A percentile compares a stretch with the other conserved stretches of the same genome.
phyloP scores from a whole-genome alignment of 208 protist genomes.

The Leishmania lainsoni region DNA sequence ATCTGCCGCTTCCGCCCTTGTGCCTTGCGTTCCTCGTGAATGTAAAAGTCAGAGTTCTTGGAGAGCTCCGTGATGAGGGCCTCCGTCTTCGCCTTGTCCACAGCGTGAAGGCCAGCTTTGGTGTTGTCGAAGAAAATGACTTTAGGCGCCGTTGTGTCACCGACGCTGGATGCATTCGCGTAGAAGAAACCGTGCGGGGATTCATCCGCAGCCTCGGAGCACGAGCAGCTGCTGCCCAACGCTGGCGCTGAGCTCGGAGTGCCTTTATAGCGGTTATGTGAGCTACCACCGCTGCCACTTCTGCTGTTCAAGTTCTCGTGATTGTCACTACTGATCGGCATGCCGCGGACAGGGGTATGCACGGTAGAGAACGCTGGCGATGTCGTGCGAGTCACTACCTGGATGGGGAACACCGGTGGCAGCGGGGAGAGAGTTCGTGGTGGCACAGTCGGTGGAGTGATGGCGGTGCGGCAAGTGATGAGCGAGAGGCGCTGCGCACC shows the following conservation, averaged over 20 bases:
- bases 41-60: constrained; percentile 63
- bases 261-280: not conserved
- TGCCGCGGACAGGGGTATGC: not conserved
- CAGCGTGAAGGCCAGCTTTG: constrained; percentile 69
- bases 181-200: not conserved
- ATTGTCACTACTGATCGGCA: not conserved
- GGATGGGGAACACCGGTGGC: not conserved
- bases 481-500: not conserved
- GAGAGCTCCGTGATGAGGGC: constrained; percentile 57
- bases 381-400: not conserved
- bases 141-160: not conserved
- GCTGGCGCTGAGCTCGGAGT: not conserved
- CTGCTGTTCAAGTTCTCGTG: not conserved
- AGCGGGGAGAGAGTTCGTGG: not conserved
- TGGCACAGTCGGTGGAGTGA: not conserved
- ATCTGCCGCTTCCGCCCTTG: constrained; percentile 40
- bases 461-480: not conserved
- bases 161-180: not conserved
- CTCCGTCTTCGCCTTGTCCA: constrained; percentile 61
- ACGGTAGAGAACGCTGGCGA: not conserved
- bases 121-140: constrained; percentile 60
- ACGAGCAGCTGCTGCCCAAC: not conserved
- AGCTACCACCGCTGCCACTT: not conserved
- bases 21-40: constrained; percentile 73
- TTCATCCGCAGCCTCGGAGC: not conserved